Evolutionary conservation across 257 asterid genomes (phyloP).

Genomic region (Thymus quinquecostatus): DNA sequence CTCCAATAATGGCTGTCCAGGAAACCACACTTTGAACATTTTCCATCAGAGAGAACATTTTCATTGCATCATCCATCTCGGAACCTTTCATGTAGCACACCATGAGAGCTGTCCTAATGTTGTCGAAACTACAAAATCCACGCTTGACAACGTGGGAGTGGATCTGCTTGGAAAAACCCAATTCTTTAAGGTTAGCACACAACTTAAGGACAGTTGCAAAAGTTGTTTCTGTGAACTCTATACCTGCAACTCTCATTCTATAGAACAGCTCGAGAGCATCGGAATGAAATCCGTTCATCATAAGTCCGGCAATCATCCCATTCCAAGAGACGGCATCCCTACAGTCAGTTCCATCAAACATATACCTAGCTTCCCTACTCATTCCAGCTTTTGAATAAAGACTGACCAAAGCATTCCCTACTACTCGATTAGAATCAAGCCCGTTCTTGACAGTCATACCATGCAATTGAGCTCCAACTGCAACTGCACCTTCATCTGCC

Average conservation of each 20-base stretch:
- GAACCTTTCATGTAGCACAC: slow-evolving; percentile 70
- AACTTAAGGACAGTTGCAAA: slow-evolving; percentile 62
- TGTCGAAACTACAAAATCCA: slow-evolving; percentile 56
- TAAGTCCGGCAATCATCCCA: slow-evolving; percentile 86
- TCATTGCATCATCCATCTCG: slow-evolving; percentile 74
- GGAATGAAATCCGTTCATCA: slow-evolving; percentile 58
- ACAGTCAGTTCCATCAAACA: slow-evolving; percentile 53
- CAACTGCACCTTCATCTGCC: slow-evolving; percentile 55
- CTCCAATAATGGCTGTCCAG: slow-evolving; percentile 91
- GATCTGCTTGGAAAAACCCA: slow-evolving; percentile 67
- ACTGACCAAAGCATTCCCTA: slow-evolving; percentile 79
- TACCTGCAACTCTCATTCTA: slow-evolving; percentile 67
- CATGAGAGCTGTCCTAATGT: slow-evolving; percentile 68
- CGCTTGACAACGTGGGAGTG: slow-evolving; percentile 61
- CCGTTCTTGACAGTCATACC: slow-evolving; percentile 64
- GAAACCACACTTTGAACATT: slow-evolving; percentile 69
- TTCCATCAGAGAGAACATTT: slow-evolving; percentile 51
- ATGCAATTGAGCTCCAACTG: slow-evolving; percentile 71
- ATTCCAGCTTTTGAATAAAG: slow-evolving; percentile 78
- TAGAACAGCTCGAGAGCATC: slow-evolving; percentile 69
- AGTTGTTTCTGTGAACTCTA: slow-evolving; percentile 56
- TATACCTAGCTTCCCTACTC: slow-evolving; percentile 65
- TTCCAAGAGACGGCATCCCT: slow-evolving; percentile 84
- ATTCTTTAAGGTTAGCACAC: slow-evolving; percentile 65
- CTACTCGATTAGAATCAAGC: slow-evolving; percentile 51